Evolutionary conservation across 2,329 filamentous ascomycete genomes (phyloP).

Genomic region (Byssothecium circinans): DNA sequence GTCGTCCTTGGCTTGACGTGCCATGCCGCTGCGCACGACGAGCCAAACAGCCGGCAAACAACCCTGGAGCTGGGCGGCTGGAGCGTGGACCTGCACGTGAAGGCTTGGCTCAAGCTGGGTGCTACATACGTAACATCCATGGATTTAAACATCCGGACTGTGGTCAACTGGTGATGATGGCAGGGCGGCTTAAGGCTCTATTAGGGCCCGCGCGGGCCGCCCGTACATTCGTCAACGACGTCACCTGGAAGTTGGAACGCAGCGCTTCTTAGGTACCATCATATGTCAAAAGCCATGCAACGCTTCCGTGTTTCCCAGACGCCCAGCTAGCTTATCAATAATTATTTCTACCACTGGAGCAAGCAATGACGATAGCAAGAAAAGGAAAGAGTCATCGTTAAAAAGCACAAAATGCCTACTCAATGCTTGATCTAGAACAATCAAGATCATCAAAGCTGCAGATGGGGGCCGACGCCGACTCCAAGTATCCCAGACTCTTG

Average conservation of each 20-base stretch:
- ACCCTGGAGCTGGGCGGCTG: too few species aligned
- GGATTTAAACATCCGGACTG: too few species aligned
- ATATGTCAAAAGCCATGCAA: too few species aligned
- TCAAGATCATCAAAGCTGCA: not conserved
- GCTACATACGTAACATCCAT: too few species aligned
- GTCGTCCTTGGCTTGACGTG: not conserved
- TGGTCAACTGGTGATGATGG: too few species aligned
- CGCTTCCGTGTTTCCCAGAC: not conserved
- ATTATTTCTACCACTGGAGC: not conserved
- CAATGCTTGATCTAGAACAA: not conserved
- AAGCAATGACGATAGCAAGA: not conserved
- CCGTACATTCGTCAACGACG: too few species aligned
- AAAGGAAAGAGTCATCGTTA: not conserved
- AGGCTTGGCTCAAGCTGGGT: not conserved
- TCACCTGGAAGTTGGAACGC: too few species aligned
- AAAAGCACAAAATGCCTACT: not conserved
- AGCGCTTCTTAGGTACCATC: too few species aligned
- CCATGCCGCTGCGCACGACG: not conserved
- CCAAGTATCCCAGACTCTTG: not conserved
- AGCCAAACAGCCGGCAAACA: slow-evolving; percentile 4
- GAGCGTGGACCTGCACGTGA: not conserved
- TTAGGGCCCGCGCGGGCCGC: too few species aligned
- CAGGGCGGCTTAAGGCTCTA: too few species aligned
- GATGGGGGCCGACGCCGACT: not conserved
- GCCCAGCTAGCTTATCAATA: not conserved